Conservation (phyloP, 345 rosid genomes). For the Eucalyptus caleyi region DNA sequence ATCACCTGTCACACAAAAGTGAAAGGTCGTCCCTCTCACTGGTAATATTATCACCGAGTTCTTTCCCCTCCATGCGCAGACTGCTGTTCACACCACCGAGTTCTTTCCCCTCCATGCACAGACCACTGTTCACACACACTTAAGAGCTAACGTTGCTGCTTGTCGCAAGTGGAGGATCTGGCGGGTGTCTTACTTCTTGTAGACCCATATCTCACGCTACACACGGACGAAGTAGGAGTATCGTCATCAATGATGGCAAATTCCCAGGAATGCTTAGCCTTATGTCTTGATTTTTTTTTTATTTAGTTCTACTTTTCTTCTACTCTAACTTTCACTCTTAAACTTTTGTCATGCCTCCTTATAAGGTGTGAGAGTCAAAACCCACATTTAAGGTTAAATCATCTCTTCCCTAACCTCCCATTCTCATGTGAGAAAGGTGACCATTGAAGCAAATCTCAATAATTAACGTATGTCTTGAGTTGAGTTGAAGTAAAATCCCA, state of each 20-base stretch:
- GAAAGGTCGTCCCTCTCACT: slow-evolving; percentile 57
- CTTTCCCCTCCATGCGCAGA: slow-evolving; percentile 2
- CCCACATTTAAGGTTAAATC: too few species aligned
- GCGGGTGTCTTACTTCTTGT: slow-evolving; percentile 45
- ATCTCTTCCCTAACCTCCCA: too few species aligned
- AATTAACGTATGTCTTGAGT: too few species aligned
- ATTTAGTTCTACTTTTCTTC: too few species aligned
- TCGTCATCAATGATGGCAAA: slow-evolving; percentile 76
- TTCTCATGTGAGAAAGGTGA: too few species aligned
- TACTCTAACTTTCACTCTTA: too few species aligned
- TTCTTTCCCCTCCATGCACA: too few species aligned
- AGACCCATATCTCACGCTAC: slow-evolving; percentile 87
- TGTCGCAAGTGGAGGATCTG: slow-evolving; percentile 84
- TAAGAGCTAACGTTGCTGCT: slow-evolving; percentile 49
- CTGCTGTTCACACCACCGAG: slow-evolving; percentile 4
- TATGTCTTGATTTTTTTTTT: slow-evolving; percentile 45
- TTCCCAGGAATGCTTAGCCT: slow-evolving; percentile 80
- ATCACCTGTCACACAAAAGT: slow-evolving; percentile 47
- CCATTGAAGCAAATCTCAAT: too few species aligned
- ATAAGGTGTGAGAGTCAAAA: too few species aligned
- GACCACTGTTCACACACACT: slow-evolving; percentile 31
- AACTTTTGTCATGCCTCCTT: too few species aligned
- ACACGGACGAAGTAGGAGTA: slow-evolving; percentile 94
- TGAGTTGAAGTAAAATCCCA: background rate
- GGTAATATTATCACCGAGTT: slow-evolving; percentile 26